Percentiles rank a stretch among this genome's conserved stretches.
These are phyloP conservation scores for Zea luxurians DNA, from an alignment of 176 grass and related monocot genomes.

Conservation along the genomic window DNA sequence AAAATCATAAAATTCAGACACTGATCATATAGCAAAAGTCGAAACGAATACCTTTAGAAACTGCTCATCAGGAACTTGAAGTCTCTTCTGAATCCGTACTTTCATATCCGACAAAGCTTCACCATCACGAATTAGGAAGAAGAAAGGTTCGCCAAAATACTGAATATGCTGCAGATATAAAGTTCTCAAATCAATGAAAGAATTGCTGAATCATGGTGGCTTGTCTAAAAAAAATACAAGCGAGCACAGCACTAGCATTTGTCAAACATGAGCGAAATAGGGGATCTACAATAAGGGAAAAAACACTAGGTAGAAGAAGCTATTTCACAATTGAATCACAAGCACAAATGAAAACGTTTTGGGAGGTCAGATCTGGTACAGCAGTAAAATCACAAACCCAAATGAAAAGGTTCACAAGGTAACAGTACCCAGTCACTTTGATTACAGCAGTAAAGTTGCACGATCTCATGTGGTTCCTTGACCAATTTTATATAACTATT, in stretches of 20 bases:
- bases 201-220: neutral
- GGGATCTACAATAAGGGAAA: neutral
- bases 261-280: neutral
- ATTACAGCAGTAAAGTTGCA: neutral
- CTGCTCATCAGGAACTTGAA: slow-evolving; percentile 68
- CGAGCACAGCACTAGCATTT: neutral
- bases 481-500: neutral
- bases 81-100: slow-evolving; percentile 71
- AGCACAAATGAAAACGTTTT: neutral
- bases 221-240: neutral
- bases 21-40: slow-evolving; percentile 5
- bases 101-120: slow-evolving; percentile 63
- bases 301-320: neutral
- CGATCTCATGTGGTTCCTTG: neutral
- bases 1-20: neutral
- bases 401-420: neutral
- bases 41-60: slow-evolving; percentile 52
- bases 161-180: slow-evolving; percentile 48
- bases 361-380: neutral
- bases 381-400: neutral
- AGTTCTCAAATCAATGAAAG: slow-evolving; percentile 18
- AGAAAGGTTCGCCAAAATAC: slow-evolving; percentile 63
- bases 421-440: neutral
- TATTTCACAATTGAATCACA: neutral
- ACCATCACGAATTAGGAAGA: slow-evolving; percentile 63